Conservation (phyloP, 352 stramenopile species). For the Pythium brachiatum region DNA sequence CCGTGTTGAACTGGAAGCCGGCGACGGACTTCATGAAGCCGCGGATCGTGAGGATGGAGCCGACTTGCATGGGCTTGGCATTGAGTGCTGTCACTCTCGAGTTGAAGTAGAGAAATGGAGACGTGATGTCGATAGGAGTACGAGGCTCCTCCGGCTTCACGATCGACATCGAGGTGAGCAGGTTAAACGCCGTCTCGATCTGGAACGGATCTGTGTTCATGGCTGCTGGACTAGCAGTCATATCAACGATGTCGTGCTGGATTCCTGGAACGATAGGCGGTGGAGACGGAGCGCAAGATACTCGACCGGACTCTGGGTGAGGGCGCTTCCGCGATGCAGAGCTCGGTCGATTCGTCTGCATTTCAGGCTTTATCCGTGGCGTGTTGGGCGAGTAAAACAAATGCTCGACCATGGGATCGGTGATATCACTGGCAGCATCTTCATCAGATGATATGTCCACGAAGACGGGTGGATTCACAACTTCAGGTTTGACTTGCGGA, state of each 20-base stretch:
- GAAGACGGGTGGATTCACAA: constrained; percentile 32
- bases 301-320: constrained; percentile 19
- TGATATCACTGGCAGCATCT: constrained; percentile 59
- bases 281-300: neutral
- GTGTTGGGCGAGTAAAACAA: constrained; percentile 81
- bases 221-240: constrained; percentile 24
- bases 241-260: constrained; percentile 23
- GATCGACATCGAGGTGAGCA: neutral
- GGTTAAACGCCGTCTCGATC: constrained; percentile 1
- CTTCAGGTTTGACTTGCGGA: neutral
- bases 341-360: neutral
- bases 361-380: constrained; percentile 21
- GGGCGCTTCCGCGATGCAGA: constrained; percentile 32
- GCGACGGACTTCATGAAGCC: constrained; percentile 81
- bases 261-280: constrained; percentile 16
- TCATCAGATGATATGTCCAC: constrained; percentile 65
- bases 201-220: neutral
- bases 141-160: neutral
- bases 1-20: constrained; percentile 78
- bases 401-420: constrained; percentile 70
- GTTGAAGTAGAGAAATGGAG: constrained; percentile 33
- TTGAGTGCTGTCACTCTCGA: constrained; percentile 1
- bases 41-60: constrained; percentile 33
- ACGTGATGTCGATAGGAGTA: constrained; percentile 6
- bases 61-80: neutral